phyloP scores from a whole-genome alignment of 371 early-diverging fungal species.

The Rhizopus delemar region DNA sequence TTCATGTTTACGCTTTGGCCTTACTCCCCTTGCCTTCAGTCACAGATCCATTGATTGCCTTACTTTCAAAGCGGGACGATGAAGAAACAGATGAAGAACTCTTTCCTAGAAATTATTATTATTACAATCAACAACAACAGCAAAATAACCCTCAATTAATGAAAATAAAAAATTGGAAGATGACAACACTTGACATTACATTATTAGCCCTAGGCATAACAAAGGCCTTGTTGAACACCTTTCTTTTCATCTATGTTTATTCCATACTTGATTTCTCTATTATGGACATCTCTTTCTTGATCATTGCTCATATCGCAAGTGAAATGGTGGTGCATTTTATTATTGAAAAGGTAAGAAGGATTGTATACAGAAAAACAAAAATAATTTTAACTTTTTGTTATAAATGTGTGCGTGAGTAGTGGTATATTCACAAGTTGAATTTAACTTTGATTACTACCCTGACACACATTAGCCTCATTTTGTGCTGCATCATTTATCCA shows the following conservation, averaged over 20 bases:
- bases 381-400: background rate
- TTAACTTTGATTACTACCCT: slow-evolving; percentile 25
- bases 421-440: slow-evolving; percentile 36
- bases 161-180: slow-evolving; percentile 22
- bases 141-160: slow-evolving; percentile 5
- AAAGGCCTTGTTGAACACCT: slow-evolving; percentile 29
- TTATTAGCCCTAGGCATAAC: slow-evolving; percentile 31
- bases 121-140: background rate
- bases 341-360: slow-evolving; percentile 30
- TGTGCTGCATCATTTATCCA: slow-evolving; percentile 33
- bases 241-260: slow-evolving; percentile 35
- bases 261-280: slow-evolving; percentile 28
- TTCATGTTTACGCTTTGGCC: slow-evolving; percentile 35
- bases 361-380: background rate
- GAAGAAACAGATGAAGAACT: slow-evolving; percentile 11
- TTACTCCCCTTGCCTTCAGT: slow-evolving; percentile 31
- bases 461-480: slow-evolving; percentile 30
- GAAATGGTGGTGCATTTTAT: slow-evolving; percentile 24
- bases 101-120: slow-evolving; percentile 9
- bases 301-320: slow-evolving; percentile 17
- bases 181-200: slow-evolving; percentile 22
- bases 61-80: slow-evolving; percentile 8
- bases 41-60: slow-evolving; percentile 32
- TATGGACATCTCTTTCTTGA: slow-evolving; percentile 20
- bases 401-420: slow-evolving; percentile 2